Evolutionary conservation across 2,329 filamentous ascomycete genomes (phyloP), one percentile per base, ranked within the genome.

Genomic region (Neofusicoccum sp.): DNA sequence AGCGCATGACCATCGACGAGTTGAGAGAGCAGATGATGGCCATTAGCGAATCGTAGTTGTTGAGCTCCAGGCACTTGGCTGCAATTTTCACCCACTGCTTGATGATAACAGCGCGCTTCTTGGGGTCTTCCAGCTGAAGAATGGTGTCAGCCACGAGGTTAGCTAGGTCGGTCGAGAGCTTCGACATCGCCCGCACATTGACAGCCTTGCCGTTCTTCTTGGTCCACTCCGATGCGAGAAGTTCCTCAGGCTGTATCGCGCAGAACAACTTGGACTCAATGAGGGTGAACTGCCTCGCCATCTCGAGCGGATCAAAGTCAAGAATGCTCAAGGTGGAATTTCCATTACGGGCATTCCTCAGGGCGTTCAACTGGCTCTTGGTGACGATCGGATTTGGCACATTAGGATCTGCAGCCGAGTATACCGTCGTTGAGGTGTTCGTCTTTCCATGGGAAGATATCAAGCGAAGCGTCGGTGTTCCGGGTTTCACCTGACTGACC

Each of bases 1-100:
- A 80, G 20, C 95, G 90, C 59, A 87, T 86, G 66, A 99, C 93
- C 68, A 92, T 93, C 14, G 93, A 96, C 61, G 90, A 93, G 75
- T 96, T 96, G 51, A 99, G 78, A 8, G 90, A 93, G 79, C 93
- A 97, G 69, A 96, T 91, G 67, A 99, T 96, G 6, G 95, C 92
- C 92, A 98, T 97, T 9, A 99, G 79, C 0, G 91, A 91, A 71
- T 99, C 93, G 68, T 97, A 99, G 77, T 99, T 99, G 78, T 95
- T 89, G 28, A 98, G 83, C 69, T 95, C 90, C 4, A 96, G 80
- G 66, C 91, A 96, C 68, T 90, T 90, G 67, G 89, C 84, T 0
- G 91, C 91, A 67, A 98, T 87, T 80, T 98, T 99, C 73, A 97
- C 90, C 95, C 95, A 99, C 68, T 98, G 93, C 79, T 99, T 98